phyloP scores from a whole-genome alignment of 2,329 filamentous ascomycete species.

The Colletotrichum phormii region DNA sequence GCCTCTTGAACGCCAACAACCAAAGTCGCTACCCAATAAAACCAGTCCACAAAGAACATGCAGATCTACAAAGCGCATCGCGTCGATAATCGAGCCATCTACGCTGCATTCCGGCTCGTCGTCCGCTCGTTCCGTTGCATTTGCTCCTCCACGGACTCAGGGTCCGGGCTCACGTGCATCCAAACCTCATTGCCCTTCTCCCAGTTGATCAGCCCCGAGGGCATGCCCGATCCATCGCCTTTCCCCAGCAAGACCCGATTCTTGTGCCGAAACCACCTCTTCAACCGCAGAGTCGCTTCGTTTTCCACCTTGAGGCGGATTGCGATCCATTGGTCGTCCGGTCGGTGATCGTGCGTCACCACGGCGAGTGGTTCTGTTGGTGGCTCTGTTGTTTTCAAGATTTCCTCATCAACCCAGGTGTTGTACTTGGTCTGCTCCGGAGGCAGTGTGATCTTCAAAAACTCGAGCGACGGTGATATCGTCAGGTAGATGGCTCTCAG shows the following conservation, averaged over 20 bases:
- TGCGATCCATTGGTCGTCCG: conserved; percentile 69
- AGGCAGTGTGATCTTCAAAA: conserved; percentile 66
- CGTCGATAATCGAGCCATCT: neutral
- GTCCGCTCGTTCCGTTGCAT: conserved; percentile 13
- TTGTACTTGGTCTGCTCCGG: conserved; percentile 58
- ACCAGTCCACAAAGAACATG: neutral
- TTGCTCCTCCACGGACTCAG: conserved; percentile 40
- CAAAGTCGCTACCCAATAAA: neutral
- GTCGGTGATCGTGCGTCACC: conserved; percentile 64
- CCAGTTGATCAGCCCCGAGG: conserved; percentile 46
- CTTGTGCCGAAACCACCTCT: conserved; percentile 55
- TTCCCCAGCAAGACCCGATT: conserved; percentile 37
- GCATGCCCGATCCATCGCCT: conserved; percentile 46
- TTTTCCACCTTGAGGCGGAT: conserved; percentile 67
- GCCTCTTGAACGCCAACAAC: neutral
- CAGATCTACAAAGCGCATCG: neutral
- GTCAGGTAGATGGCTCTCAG: conserved; percentile 72
- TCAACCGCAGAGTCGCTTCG: conserved; percentile 64
- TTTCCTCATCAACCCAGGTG: conserved; percentile 64
- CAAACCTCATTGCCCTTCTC: conserved; percentile 45
- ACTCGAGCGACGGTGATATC: conserved; percentile 71
- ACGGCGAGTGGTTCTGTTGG: conserved; percentile 48
- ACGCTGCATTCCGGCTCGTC: neutral
- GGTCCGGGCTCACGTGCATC: conserved; percentile 46
- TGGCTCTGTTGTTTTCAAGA: conserved; percentile 55